Evolutionary conservation across 208 protist genomes (phyloP), one percentile per base, ranked within the genome.

Genomic region (Crithidia fasciculata): DNA sequence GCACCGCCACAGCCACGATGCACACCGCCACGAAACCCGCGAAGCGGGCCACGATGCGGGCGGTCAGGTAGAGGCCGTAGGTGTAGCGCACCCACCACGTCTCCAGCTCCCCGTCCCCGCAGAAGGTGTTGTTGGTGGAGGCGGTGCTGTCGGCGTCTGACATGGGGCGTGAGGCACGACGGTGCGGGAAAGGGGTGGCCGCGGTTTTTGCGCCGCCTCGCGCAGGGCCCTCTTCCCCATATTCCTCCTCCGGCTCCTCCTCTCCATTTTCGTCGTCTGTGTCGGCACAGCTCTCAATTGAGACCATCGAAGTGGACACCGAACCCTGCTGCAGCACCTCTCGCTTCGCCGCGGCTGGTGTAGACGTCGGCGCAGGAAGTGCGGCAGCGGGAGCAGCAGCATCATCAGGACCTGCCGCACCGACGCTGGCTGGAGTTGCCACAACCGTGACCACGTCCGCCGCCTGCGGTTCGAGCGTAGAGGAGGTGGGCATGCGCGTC

Each of bases 61-160:
- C 47, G 4, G 81, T 91, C 39, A 85, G 76, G 53, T 71, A 74
- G 41, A 90, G 49, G 2, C 82, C 82, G 63, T 77, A 76, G 28
- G 45, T 8, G 71, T 77, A 81, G 13, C 62, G 74, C 12, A 40
- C n/a, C 68, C 67, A 63, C 45, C 16, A 69, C n/a, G 2, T 47
- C 16, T 13, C 36, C 18, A 54, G 47, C 45, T 45, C 36, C 8
- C 47, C 47, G 68, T 57, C 47, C 3, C 43, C 61, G 43, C 55
- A 15, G 28, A n/a, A 54, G 19, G 28, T 55, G 39, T 63, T 36
- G 41, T 56, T 36, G 15, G 68, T 71, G 15, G 62, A 70, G 44
- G 70, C 50, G 28, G 39, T 74, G 68, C 62, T 66, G 15, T 16
- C 8, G 45, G 44, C 19, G 18, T 47, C 41, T 13, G 68, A 60